Percentiles rank a stretch among this genome's conserved stretches.
Evolutionary conservation across 768 basidiomycete species (phyloP).

Genomic region (Suillus ampliporus): DNA sequence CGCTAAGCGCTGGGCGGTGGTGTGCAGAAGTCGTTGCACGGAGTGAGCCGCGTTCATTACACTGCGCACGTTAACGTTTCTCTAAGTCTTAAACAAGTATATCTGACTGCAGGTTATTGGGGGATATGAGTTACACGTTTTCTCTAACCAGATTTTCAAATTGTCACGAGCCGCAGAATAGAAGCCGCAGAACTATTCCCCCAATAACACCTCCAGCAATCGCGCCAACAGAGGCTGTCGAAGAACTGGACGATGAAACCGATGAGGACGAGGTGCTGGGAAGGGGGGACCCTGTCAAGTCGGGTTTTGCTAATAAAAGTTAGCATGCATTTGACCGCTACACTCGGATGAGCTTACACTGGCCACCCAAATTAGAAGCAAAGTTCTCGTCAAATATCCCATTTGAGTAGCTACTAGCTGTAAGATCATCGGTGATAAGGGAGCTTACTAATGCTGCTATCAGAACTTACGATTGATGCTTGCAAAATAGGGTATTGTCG

Average conservation of each 20-base stretch:
- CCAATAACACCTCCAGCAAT: slow-evolving; percentile 33
- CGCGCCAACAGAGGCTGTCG: slow-evolving; percentile 17
- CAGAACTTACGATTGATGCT: slow-evolving; percentile 26
- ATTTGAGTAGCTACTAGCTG: slow-evolving; percentile 27
- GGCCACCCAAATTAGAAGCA: slow-evolving; percentile 14
- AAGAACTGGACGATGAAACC: slow-evolving; percentile 11
- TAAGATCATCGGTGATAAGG: slow-evolving; percentile 9
- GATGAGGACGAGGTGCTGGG: slow-evolving; percentile 11
- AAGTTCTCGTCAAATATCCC: slow-evolving; percentile 18
- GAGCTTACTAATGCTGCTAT: not conserved
- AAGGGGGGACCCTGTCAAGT: slow-evolving; percentile 23
- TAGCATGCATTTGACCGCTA: not conserved
- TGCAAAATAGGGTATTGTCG: slow-evolving; percentile 31
- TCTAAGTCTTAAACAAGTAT: not conserved
- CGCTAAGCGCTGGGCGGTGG: no score
- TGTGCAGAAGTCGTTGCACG: no score
- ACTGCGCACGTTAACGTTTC: no score
- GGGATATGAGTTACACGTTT: not conserved
- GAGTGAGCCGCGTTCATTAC: no score
- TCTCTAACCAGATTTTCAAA: not conserved
- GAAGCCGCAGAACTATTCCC: slow-evolving; percentile 15
- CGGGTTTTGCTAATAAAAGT: slow-evolving; percentile 14
- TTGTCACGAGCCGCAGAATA: slow-evolving; percentile 13
- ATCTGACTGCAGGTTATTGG: not conserved
- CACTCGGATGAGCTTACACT: slow-evolving; percentile 16